Evolutionary conservation across 1,284 basidiomycete species (phyloP), one percentile per base, ranked within the genome.

Genomic region (Mycena sp.): DNA sequence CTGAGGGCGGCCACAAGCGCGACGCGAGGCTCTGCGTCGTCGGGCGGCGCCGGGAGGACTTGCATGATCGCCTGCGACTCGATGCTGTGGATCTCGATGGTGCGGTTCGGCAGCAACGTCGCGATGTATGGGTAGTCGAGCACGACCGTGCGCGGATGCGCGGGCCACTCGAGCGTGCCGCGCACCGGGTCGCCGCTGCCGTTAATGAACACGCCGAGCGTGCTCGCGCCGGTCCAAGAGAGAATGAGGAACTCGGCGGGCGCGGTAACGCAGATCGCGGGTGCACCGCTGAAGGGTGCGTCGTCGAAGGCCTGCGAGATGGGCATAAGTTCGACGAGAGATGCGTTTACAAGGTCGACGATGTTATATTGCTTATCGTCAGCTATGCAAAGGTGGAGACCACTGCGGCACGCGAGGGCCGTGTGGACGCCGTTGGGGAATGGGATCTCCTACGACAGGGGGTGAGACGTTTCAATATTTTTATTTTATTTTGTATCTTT

Each of bases 101-200:
- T 91, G 54, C 88, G 83, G 73, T 95, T 89, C 1, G 90, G 87
- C 3, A 97, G 81, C 2, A 97, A 82, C 0, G 94, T 87, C 6
- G 89, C 87, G 63, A 95, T 81, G 69, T 91, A 90, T 3, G 93
- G 93, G 65, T 90, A 89, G 72, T 97, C 94, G 59, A 95, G 80
- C 63, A 88, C 94, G 38, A 96, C 80, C 12, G 89, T 86, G 40
- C 88, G 78, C 0, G 95, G 93, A 78, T 96, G 89, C 46, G 81
- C 84, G 1, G 86, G 82, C 93, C 94, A 97, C 73, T 95, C 87
- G 32, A 97, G 79, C 2, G 95, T 96, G 1, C 94, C 94, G 45
- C 95, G 85, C 10, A 94, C 91, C 12, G 95, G 94, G 74, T 96
- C 94, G 1, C 94, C 95, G 12, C 88, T 85, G 0, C 88, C 87